Evolutionary conservation across 352 stramenopile species (phyloP), one percentile per base, ranked within the genome.

Genomic region (Detonula confervacea): DNA sequence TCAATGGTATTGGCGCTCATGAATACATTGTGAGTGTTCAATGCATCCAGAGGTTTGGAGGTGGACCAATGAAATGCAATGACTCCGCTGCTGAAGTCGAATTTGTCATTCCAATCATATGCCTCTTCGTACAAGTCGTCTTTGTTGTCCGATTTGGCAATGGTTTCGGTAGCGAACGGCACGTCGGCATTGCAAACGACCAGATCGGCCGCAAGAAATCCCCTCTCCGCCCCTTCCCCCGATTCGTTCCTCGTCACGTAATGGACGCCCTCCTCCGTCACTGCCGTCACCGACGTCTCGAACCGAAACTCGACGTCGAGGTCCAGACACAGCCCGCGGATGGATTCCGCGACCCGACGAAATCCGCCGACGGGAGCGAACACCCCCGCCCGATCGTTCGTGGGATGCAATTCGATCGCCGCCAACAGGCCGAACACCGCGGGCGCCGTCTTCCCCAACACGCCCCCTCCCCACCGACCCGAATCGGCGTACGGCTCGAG

Each of bases 11-110:
- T 77, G 20, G 80, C 86, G 24, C 67, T 75, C 51, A 95, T 70
- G 65, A 95, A 96, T 0, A 95, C 84, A 65, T 93, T 96, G 77
- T 95, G 91, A 27, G 93, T 94, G 27, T 87, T 88, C 18, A 96
- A 73, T 51, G 75, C 65, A 27, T 88, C 42, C 14, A 91, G 74
- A 27, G 24, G 18, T 47, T 73, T 79, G 47, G 89, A 79, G 24
- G 90, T 65, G 16, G 87, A 94, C 89, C 90, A 95, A 78, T 95
- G 88, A 73, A 96, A 95, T 18, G 90, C 83, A 84, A 96, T 87
- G 8, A 95, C 88, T 35, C 88, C 88, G 70, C 74, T 89, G 47
- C 81, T 90, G 52, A 84, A 93, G 22, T 82, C 69, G 75, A 87
- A 90, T 6, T 73, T 60, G 35, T 91, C 81, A 62, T 90, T 73